Conservation (phyloP, 192 early-diverging fungal species). For the Haplosporangium gracile region DNA sequence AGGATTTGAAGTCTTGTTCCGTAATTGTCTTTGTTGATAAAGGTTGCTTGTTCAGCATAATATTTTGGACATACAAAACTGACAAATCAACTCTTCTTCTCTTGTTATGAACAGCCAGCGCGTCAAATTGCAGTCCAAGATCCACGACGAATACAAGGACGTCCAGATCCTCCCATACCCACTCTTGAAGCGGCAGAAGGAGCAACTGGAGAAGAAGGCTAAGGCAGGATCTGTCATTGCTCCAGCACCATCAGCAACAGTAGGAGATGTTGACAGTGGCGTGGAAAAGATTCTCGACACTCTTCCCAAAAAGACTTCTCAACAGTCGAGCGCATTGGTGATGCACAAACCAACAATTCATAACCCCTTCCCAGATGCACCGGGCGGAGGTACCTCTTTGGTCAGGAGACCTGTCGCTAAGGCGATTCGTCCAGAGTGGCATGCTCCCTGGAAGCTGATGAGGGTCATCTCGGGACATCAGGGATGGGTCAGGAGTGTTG, state of each 20-base stretch:
- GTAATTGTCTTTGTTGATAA: not conserved
- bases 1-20: not conserved
- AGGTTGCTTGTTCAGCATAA: no score
- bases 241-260: conserved; percentile 38
- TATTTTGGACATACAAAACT: not conserved
- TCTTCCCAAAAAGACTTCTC: conserved; percentile 55
- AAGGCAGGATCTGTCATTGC: conserved; percentile 30
- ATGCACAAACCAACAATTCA: conserved; percentile 55
- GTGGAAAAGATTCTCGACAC: conserved; percentile 61
- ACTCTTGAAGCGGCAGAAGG: conserved; percentile 66
- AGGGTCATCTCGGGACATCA: conserved; percentile 97
- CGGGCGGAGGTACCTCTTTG: conserved; percentile 61
- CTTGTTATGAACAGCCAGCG: conserved; percentile 64
- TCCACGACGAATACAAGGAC: conserved; percentile 79
- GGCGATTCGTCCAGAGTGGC: conserved; percentile 87
- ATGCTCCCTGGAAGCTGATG: conserved; percentile 99
- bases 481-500: conserved; percentile 95
- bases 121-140: conserved; percentile 78
- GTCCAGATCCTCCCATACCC: conserved; percentile 73
- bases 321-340: conserved; percentile 33
- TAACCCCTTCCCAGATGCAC: conserved; percentile 61
- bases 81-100: not conserved
- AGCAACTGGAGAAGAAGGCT: conserved; percentile 60
- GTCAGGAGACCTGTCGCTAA: conserved; percentile 67
- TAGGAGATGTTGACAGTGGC: conserved; percentile 48